Evolutionary conservation across 1,284 basidiomycete genomes (phyloP), one percentile per base, ranked within the genome.

Genomic region (Trichosporon sp.): DNA sequence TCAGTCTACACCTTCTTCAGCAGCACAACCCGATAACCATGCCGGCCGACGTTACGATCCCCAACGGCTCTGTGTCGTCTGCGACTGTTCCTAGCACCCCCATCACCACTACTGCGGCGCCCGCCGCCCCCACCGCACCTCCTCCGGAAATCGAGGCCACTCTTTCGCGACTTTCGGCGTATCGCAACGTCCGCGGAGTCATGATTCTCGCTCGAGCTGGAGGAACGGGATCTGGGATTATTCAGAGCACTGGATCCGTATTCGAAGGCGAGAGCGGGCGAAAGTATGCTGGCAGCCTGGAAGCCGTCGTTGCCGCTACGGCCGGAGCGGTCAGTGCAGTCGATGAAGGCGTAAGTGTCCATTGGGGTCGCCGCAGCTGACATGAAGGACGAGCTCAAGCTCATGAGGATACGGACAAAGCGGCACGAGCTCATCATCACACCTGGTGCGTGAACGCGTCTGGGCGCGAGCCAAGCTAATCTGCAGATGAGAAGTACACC

Each of bases 361-460:
- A n/a, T 12, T 32, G 2, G 29, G 3, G 2, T 8, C n/a, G 27
- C 18, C 9, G 27, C 15, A 58, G 47, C 47, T 23, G 29, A 68
- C n/a, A 3, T 3, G 25, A 69, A 95, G 93, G 94, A 96, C 78
- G 90, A 92, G 66, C 86, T 96, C 65, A 87, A 89, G 69, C 93
- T 97, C 78, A 89, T 97, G 87, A 86, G 94, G 65, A 93, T 97
- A 82, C 87, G 95, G 64, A 96, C 93, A 66, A 92, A 89, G 79
- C 87, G 91, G 68, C 93, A 97, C 80, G 95, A 97, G 79, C 86
- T 97, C 69, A 92, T 97, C 88, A 94, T 97, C 72, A 93, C 94
- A 2, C 94, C 94, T 70, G 92, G 94, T 93, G 70, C 58, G 89
- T 85, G 4, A 38, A 31, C 18, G 7, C 5, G 9, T 18, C 47